These are phyloP conservation scores for Penicillium manginii DNA, from an alignment of 495 filamentous ascomycete genomes.

Conservation along the genomic window DNA sequence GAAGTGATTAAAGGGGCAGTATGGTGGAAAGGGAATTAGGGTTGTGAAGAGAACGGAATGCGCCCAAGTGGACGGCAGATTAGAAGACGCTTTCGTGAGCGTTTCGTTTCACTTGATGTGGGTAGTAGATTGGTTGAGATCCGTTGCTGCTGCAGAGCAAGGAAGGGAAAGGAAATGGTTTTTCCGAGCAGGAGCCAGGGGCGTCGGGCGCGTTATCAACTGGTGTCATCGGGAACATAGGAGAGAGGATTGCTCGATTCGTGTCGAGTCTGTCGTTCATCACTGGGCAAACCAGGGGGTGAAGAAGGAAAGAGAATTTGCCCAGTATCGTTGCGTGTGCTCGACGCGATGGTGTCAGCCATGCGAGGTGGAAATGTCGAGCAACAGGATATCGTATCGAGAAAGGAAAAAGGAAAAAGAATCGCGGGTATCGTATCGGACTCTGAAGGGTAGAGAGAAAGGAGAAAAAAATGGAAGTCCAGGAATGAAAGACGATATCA, in stretches of 20 bases:
- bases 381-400: constrained; percentile 15
- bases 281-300: not conserved
- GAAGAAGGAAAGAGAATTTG: not conserved
- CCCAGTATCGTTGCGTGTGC: not conserved
- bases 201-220: constrained; percentile 11
- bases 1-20: constrained; percentile 46
- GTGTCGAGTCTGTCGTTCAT: constrained; percentile 5
- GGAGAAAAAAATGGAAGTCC: constrained; percentile 18
- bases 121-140: not conserved
- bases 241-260: constrained; percentile 4
- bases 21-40: constrained; percentile 29
- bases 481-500: constrained; percentile 26
- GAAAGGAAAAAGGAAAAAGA: constrained; percentile 12
- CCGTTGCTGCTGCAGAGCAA: constrained; percentile 5
- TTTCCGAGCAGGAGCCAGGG: constrained; percentile 21
- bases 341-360: constrained; percentile 1
- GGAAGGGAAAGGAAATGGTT: not conserved
- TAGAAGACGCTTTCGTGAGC: not conserved
- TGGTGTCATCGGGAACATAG: constrained; percentile 21
- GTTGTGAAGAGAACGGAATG: constrained; percentile 31
- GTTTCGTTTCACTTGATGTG: not conserved
- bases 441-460: constrained; percentile 11
- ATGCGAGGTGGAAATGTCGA: constrained; percentile 10
- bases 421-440: constrained; percentile 22
- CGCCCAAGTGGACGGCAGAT: constrained; percentile 17